These are phyloP conservation scores for Lepiota venenata DNA, from an alignment of 768 basidiomycete species.

Conservation along the genomic window DNA sequence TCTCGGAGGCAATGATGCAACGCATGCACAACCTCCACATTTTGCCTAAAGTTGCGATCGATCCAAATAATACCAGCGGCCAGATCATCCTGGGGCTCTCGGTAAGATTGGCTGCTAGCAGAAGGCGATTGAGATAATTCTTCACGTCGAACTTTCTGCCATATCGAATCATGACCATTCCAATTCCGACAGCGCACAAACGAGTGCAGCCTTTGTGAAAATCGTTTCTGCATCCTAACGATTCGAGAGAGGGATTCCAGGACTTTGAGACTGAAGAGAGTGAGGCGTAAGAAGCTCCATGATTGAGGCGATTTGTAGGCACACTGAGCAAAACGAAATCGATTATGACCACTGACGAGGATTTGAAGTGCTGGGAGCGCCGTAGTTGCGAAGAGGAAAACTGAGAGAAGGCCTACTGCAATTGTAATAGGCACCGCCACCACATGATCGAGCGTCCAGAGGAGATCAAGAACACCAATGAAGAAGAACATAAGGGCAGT, in stretches of 20 bases:
- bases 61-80: slow-evolving; percentile 1
- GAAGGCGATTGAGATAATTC: not conserved
- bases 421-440: slow-evolving; percentile 19
- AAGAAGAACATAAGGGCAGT: slow-evolving; percentile 28
- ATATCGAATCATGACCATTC: slow-evolving; percentile 1
- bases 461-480: slow-evolving; percentile 22
- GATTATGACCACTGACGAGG: not conserved
- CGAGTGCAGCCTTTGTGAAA: not conserved
- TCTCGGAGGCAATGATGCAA: slow-evolving; percentile 2
- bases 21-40: not conserved
- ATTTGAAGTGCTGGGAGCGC: slow-evolving; percentile 21
- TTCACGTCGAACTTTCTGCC: not conserved
- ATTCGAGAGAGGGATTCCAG: not conserved
- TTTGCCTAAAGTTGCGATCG: not conserved
- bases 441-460: slow-evolving; percentile 20
- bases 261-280: slow-evolving; percentile 13
- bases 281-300: slow-evolving; percentile 18
- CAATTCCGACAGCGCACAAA: not conserved
- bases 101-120: not conserved
- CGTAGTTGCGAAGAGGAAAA: slow-evolving; percentile 20
- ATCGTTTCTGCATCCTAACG: not conserved
- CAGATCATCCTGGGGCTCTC: not conserved
- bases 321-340: slow-evolving; percentile 14
- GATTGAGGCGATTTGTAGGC: slow-evolving; percentile 26
- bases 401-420: slow-evolving; percentile 18